Percentiles rank a stretch among this genome's conserved stretches.
These are phyloP conservation scores for Exophiala aquamarina DNA, from an alignment of 2,329 filamentous ascomycete species.

Conservation along the genomic window DNA sequence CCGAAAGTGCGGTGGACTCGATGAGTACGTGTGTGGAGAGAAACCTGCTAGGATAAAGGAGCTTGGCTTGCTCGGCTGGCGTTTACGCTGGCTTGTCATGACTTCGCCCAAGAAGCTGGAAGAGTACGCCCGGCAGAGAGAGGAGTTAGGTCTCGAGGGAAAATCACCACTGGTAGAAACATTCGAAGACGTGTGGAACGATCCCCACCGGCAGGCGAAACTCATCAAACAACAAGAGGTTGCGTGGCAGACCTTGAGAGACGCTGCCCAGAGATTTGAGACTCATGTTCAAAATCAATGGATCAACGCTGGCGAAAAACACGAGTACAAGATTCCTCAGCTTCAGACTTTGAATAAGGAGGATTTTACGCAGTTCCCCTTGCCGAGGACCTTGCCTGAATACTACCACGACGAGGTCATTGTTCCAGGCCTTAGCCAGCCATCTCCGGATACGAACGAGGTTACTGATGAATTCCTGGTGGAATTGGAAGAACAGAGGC, in stretches of 20 bases:
- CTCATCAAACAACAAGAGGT: slow-evolving; percentile 40
- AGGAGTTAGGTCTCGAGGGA: slow-evolving; percentile 63
- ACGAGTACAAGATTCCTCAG: slow-evolving; percentile 15
- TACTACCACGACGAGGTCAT: slow-evolving; percentile 1
- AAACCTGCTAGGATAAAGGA: slow-evolving; percentile 78
- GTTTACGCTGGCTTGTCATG: slow-evolving; percentile 85
- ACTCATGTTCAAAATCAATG: slow-evolving; percentile 27
- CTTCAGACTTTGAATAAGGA: slow-evolving; percentile 14
- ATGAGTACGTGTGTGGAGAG: slow-evolving; percentile 83
- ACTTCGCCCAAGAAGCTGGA: slow-evolving; percentile 68
- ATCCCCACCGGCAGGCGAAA: slow-evolving; percentile 43
- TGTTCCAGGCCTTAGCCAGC: not conserved
- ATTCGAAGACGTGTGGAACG: slow-evolving; percentile 42
- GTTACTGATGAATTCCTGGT: too few relatives aligned
- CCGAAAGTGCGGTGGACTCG: slow-evolving; percentile 82
- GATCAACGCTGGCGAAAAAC: slow-evolving; percentile 20
- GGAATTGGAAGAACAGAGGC: too few relatives aligned
- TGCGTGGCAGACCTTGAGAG: slow-evolving; percentile 29
- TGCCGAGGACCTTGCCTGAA: slow-evolving; percentile 15
- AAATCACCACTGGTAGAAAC: slow-evolving; percentile 37
- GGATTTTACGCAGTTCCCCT: slow-evolving; percentile 6
- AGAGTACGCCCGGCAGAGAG: slow-evolving; percentile 65
- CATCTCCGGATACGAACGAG: too few relatives aligned
- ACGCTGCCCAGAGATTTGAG: slow-evolving; percentile 28
- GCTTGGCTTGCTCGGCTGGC: slow-evolving; percentile 87